These are phyloP conservation scores for Wickerhamomyces sp. DNA, from an alignment of 1,139 yeast species.

Conservation along the genomic window DNA sequence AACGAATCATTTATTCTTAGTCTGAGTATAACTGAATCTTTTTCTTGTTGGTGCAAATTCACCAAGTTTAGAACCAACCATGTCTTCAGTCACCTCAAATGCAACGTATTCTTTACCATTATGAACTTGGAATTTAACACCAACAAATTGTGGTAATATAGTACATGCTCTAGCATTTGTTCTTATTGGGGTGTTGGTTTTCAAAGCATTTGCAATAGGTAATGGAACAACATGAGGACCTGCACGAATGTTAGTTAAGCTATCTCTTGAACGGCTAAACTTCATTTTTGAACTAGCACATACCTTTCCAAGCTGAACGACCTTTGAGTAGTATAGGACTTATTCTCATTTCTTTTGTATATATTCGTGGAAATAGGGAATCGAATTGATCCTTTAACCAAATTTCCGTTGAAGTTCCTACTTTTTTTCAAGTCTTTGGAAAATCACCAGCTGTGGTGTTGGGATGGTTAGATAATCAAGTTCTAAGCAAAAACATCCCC, in stretches of 20 bases:
- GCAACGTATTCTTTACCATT: constrained; percentile 94
- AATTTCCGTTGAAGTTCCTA: neutral
- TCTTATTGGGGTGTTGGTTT: constrained; percentile 79
- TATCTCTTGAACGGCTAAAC: constrained; percentile 1
- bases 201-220: constrained; percentile 80
- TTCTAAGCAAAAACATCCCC: too few relatives aligned
- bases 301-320: constrained; percentile 78
- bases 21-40: constrained; percentile 77
- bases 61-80: constrained; percentile 97
- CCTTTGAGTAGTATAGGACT: constrained; percentile 44
- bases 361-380: neutral
- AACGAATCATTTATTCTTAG: constrained; percentile 28
- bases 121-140: constrained; percentile 88
- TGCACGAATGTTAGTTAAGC: constrained; percentile 22
- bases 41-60: constrained; percentile 88
- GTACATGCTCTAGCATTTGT: constrained; percentile 95
- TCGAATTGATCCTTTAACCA: neutral
- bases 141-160: constrained; percentile 91
- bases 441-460: too few relatives aligned
- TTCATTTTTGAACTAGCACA: constrained; percentile 7
- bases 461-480: too few relatives aligned
- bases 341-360: constrained; percentile 50
- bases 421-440: neutral
- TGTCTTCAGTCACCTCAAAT: constrained; percentile 81
- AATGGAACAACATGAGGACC: constrained; percentile 95